A percentile compares a stretch with the other conserved stretches of the same genome.
These are phyloP conservation scores for Phytopythium chamaehyphon DNA, from an alignment of 352 stramenopile species.

Conservation along the genomic window DNA sequence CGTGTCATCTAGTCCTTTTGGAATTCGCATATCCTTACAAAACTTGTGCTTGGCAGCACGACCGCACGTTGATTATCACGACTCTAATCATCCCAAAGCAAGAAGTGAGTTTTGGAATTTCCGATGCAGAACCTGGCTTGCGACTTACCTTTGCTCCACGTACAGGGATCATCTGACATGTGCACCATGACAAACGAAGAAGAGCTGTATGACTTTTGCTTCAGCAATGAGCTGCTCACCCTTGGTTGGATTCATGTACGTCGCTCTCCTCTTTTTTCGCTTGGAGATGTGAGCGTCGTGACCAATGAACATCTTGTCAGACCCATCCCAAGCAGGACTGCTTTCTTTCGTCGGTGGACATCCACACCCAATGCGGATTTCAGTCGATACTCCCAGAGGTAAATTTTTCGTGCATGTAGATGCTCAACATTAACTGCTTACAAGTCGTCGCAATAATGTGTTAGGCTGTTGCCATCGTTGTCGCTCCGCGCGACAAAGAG, in stretches of 20 bases:
- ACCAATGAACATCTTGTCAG: no score
- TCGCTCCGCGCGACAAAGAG: conserved; percentile 63
- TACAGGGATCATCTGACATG: conserved; percentile 80
- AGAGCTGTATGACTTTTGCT: conserved; percentile 87
- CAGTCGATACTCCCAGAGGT: conserved; percentile 87
- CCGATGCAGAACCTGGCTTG: no score
- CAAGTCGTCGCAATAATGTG: no score
- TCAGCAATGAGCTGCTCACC: conserved; percentile 80
- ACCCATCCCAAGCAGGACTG: conserved; percentile 87
- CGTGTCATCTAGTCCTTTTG: not conserved
- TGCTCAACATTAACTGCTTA: no score
- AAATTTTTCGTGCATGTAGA: no score
- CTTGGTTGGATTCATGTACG: conserved; percentile 90
- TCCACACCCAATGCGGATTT: conserved; percentile 90
- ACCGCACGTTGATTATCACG: conserved; percentile 59
- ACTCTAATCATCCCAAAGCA: conserved; percentile 88
- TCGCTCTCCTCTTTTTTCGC: no score
- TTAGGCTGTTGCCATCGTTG: conserved; percentile 83
- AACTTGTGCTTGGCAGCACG: conserved; percentile 34
- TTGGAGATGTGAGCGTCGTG: no score
- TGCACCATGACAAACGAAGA: conserved; percentile 86
- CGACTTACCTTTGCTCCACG: not conserved
- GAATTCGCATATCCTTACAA: not conserved
- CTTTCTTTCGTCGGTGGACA: conserved; percentile 87
- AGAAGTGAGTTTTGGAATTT: conserved; percentile 58